A percentile compares a stretch with the other conserved stretches of the same genome.
Conservation (phyloP, 345 rosid species). For the Acer yangbiense region DNA sequence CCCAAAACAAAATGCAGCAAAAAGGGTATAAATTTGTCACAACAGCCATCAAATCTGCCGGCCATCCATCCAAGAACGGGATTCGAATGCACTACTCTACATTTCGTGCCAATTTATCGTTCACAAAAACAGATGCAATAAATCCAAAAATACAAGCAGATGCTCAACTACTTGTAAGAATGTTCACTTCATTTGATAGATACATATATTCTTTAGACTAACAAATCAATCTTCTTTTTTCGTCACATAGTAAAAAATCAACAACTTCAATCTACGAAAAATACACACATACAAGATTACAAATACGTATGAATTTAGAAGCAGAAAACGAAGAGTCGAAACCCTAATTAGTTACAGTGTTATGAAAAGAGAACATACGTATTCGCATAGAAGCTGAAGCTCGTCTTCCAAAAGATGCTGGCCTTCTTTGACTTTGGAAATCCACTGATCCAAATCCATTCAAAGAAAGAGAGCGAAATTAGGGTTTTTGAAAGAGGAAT, state of each 20-base stretch:
- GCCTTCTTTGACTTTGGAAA: slow-evolving; percentile 92
- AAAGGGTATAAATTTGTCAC: too few relatives aligned
- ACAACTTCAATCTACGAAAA: background rate
- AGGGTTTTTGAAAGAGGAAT: slow-evolving; percentile 9
- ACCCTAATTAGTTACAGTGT: slow-evolving; percentile 19
- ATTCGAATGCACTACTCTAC: too few relatives aligned
- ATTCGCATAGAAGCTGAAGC: slow-evolving; percentile 99
- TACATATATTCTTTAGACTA: background rate
- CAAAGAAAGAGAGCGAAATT: slow-evolving; percentile 13
- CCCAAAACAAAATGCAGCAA: too few relatives aligned
- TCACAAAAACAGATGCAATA: background rate
- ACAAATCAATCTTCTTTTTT: background rate
- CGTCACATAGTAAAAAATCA: background rate
- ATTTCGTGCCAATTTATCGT: background rate
- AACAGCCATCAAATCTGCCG: too few relatives aligned
- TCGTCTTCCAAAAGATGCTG: slow-evolving; percentile 94
- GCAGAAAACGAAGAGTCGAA: background rate
- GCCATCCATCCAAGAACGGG: too few relatives aligned
- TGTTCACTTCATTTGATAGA: background rate
- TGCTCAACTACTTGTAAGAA: too few relatives aligned
- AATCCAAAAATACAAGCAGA: too few relatives aligned
- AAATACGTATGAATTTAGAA: too few relatives aligned
- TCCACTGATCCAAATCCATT: slow-evolving; percentile 99
- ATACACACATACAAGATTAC: background rate
- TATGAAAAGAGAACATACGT: slow-evolving; percentile 41